These are phyloP conservation scores for Babesia bigemina DNA, from an alignment of 169 alveolate species.

Conservation along the genomic window DNA sequence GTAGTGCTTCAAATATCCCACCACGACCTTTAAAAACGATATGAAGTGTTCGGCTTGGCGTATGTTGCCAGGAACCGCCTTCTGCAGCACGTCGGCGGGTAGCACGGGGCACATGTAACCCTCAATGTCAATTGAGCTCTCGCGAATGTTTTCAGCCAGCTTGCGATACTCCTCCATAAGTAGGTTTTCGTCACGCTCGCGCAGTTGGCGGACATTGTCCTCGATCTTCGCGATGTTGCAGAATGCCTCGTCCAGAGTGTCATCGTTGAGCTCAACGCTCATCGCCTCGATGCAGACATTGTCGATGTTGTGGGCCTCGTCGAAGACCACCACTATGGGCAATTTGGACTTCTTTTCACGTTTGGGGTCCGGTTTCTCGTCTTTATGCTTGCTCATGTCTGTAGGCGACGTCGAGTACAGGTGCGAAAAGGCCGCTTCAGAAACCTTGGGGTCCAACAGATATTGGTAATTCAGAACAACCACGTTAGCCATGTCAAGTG, in stretches of 20 bases:
- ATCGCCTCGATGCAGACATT: constrained; percentile 97
- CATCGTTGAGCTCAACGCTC: constrained; percentile 89
- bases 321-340: constrained; percentile 92
- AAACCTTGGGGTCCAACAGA: constrained; percentile 94
- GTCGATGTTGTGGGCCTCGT: constrained; percentile 98
- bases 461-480: constrained; percentile 95
- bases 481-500: constrained; percentile 90
- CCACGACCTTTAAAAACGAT: constrained; percentile 85
- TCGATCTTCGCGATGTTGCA: constrained; percentile 78
- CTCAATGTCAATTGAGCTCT: constrained; percentile 45
- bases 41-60: constrained; percentile 93
- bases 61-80: constrained; percentile 90
- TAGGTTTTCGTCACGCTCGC: constrained; percentile 42
- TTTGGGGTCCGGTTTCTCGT: constrained; percentile 32
- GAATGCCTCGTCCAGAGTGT: constrained; percentile 84
- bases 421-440: constrained; percentile 76
- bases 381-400: constrained; percentile 20
- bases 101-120: constrained; percentile 82
- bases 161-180: constrained; percentile 54
- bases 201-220: constrained; percentile 71
- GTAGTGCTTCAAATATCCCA: constrained; percentile 88
- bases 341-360: constrained; percentile 71
- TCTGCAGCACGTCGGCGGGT: constrained; percentile 74
- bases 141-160: constrained; percentile 38
- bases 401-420: constrained; percentile 47